Conservation (phyloP, 768 basidiomycete genomes). For the Termitomyces sp. region DNA sequence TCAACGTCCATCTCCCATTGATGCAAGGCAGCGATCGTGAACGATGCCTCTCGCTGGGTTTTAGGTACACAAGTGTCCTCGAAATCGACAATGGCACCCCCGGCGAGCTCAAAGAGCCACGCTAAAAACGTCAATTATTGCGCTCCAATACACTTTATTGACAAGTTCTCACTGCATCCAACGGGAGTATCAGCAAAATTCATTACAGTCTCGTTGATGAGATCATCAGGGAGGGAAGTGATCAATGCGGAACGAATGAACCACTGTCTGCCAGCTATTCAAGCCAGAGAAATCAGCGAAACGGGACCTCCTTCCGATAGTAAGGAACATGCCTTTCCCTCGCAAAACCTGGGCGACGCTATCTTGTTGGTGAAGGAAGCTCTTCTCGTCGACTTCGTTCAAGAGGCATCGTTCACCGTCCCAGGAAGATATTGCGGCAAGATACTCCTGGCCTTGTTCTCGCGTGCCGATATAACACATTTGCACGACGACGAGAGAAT, state of each 20-base stretch:
- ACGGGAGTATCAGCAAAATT: slow-evolving; percentile 82
- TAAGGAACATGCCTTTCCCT: slow-evolving; percentile 59
- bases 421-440: slow-evolving; percentile 83
- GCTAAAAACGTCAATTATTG: slow-evolving; percentile 37
- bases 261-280: slow-evolving; percentile 78
- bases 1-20: slow-evolving; percentile 88
- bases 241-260: slow-evolving; percentile 87
- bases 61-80: slow-evolving; percentile 75
- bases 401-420: slow-evolving; percentile 82
- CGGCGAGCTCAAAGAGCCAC: slow-evolving; percentile 91
- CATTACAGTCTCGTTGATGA: slow-evolving; percentile 78
- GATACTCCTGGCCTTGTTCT: slow-evolving; percentile 72
- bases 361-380: slow-evolving; percentile 86
- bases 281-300: neutral
- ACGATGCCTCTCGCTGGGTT: slow-evolving; percentile 73
- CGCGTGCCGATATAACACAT: slow-evolving; percentile 84
- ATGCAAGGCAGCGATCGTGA: slow-evolving; percentile 86
- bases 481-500: slow-evolving; percentile 87
- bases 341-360: slow-evolving; percentile 88
- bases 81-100: slow-evolving; percentile 72
- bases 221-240: slow-evolving; percentile 79
- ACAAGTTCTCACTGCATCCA: slow-evolving; percentile 74
- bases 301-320: neutral
- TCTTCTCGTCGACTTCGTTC: slow-evolving; percentile 90
- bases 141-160: neutral